phyloP scores from a whole-genome alignment of 768 basidiomycete genomes.

The Rhizopogon roseolus region DNA sequence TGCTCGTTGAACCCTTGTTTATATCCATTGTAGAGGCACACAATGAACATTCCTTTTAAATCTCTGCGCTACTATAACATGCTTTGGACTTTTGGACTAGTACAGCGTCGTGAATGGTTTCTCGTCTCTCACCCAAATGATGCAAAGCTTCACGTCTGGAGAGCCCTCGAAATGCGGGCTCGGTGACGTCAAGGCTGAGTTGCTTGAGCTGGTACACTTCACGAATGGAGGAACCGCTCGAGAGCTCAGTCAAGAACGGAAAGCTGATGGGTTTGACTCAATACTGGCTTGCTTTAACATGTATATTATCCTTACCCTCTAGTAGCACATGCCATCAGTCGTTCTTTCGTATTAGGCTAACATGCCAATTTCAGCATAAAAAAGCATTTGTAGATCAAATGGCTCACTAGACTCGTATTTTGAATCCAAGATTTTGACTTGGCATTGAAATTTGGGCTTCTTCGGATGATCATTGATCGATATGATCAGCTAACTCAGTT shows the following conservation, averaged over 20 bases:
- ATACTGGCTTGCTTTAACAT: too few relatives aligned
- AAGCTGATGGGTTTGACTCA: slow-evolving; percentile 41
- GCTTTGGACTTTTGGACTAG: neutral
- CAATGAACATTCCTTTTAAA: neutral
- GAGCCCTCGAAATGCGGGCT: slow-evolving; percentile 25
- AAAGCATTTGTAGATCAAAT: too few relatives aligned
- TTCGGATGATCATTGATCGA: neutral
- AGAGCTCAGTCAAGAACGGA: slow-evolving; percentile 50
- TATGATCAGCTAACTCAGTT: neutral
- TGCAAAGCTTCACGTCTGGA: slow-evolving; percentile 34
- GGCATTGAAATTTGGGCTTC: neutral
- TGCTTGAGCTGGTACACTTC: slow-evolving; percentile 38
- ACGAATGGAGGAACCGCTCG: slow-evolving; percentile 38
- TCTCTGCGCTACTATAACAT: neutral
- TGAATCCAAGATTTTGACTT: too few relatives aligned
- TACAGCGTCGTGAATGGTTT: neutral
- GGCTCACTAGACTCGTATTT: too few relatives aligned
- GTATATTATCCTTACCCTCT: too few relatives aligned
- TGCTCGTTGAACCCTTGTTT: neutral
- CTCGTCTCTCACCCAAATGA: slow-evolving; percentile 29
- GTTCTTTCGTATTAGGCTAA: too few relatives aligned
- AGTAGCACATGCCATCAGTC: too few relatives aligned
- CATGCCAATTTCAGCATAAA: too few relatives aligned
- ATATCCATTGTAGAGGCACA: neutral
- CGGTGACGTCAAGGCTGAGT: slow-evolving; percentile 36